Percentiles rank a stretch among this genome's conserved stretches.
These are phyloP conservation scores for Pittosporum tobira DNA, from an alignment of 129 eudicot genomes.

Conservation along the genomic window DNA sequence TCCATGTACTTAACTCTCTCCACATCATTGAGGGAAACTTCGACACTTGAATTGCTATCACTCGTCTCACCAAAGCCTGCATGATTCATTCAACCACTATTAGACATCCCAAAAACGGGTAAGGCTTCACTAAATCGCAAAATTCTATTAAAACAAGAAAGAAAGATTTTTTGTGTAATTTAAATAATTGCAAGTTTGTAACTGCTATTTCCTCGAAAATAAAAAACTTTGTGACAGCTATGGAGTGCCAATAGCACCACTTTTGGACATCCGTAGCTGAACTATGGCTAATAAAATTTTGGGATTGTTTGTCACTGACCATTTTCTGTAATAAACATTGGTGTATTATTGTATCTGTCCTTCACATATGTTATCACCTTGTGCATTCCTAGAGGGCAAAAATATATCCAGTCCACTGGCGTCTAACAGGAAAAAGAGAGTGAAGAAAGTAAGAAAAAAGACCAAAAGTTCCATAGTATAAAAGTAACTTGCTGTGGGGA, in stretches of 20 bases:
- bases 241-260: too few relatives aligned
- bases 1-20: constrained; percentile 61
- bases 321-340: constrained; percentile 68
- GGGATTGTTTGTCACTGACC: too few relatives aligned
- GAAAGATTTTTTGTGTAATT: too few relatives aligned
- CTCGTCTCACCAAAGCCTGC: constrained; percentile 37
- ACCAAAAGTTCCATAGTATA: background rate
- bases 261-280: too few relatives aligned
- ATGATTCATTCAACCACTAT: background rate
- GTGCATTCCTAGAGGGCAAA: constrained; percentile 72
- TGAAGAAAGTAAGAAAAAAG: too few relatives aligned
- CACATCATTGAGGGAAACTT: constrained; percentile 34
- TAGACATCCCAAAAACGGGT: too few relatives aligned
- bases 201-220: too few relatives aligned
- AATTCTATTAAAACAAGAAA: too few relatives aligned
- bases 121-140: too few relatives aligned
- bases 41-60: constrained; percentile 11
- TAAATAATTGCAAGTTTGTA: too few relatives aligned
- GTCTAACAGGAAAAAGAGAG: constrained; percentile 29
- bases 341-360: constrained; percentile 64
- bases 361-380: constrained; percentile 52
- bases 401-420: constrained; percentile 41
- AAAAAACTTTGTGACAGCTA: too few relatives aligned
- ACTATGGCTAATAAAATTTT: too few relatives aligned
- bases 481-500: background rate